Conservation (phyloP, 163 green algal species). For the Chloromonas sp. region DNA sequence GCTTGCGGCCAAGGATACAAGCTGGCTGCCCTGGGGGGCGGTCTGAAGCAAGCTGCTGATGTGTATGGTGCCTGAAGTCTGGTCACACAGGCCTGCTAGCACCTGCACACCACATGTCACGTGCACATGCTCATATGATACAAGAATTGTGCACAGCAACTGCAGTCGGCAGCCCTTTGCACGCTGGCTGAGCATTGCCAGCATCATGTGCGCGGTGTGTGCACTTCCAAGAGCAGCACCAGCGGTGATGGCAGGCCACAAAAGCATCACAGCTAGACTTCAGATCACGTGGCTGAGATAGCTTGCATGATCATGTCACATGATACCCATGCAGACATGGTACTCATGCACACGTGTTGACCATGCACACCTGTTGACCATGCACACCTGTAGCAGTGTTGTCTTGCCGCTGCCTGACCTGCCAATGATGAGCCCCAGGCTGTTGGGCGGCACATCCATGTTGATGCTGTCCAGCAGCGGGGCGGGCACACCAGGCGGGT, state of each 20-base stretch:
- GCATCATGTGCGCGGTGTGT: background rate
- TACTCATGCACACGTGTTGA: too few relatives aligned
- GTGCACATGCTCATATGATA: background rate
- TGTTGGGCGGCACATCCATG: constrained; percentile 61
- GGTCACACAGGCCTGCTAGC: constrained; percentile 49
- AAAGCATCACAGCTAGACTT: too few relatives aligned
- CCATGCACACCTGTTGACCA: too few relatives aligned
- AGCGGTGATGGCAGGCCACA: too few relatives aligned
- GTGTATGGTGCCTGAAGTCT: constrained; percentile 34
- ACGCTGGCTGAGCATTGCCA: background rate
- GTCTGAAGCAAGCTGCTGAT: background rate
- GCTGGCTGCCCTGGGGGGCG: too few relatives aligned
- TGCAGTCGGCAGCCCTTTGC: too few relatives aligned
- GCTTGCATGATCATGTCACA: too few relatives aligned
- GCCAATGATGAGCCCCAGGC: constrained; percentile 78
- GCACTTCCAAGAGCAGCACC: background rate
- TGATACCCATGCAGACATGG: too few relatives aligned
- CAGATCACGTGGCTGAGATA: too few relatives aligned
- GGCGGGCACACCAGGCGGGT: background rate
- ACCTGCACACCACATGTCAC: constrained; percentile 3
- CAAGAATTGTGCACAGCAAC: background rate
- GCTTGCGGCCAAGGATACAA: too few relatives aligned
- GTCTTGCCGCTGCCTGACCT: constrained; percentile 78
- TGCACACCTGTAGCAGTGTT: constrained; percentile 70
- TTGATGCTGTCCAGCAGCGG: constrained; percentile 34